Evolutionary conservation across 2,329 filamentous ascomycete species (phyloP).

Genomic region (Venturia aucupariae): DNA sequence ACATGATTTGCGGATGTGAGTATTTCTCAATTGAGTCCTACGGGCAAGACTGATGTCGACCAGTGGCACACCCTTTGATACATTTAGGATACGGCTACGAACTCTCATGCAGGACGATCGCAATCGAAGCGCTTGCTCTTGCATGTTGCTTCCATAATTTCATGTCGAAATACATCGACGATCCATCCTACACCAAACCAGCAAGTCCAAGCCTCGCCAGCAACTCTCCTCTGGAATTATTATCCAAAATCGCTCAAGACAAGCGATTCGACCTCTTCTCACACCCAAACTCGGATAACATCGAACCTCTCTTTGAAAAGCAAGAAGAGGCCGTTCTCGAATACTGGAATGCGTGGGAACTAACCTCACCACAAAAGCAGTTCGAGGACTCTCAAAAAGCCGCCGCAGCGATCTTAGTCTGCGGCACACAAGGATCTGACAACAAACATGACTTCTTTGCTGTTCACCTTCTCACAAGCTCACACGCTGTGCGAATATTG

Average conservation of each 20-base stretch:
- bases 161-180: constrained; percentile 57
- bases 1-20: constrained; percentile 69
- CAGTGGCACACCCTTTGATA: constrained; percentile 85
- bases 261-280: constrained; percentile 60
- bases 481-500: constrained; percentile 79
- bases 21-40: constrained; percentile 16
- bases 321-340: constrained; percentile 65
- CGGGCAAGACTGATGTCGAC: constrained; percentile 7
- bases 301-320: constrained; percentile 57
- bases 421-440: constrained; percentile 28
- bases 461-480: constrained; percentile 72
- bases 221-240: constrained; percentile 58
- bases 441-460: constrained; percentile 73
- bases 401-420: constrained; percentile 48
- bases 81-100: constrained; percentile 93
- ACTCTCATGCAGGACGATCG: constrained; percentile 72
- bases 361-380: constrained; percentile 58
- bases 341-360: constrained; percentile 84
- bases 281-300: constrained; percentile 48
- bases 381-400: constrained; percentile 61
- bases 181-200: constrained; percentile 57
- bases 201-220: constrained; percentile 30
- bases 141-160: constrained; percentile 49
- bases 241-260: constrained; percentile 62
- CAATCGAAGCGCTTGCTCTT: constrained; percentile 77